These are phyloP conservation scores for Metarhizium rileyi DNA, from an alignment of 2,329 filamentous ascomycete species.

Conservation along the genomic window DNA sequence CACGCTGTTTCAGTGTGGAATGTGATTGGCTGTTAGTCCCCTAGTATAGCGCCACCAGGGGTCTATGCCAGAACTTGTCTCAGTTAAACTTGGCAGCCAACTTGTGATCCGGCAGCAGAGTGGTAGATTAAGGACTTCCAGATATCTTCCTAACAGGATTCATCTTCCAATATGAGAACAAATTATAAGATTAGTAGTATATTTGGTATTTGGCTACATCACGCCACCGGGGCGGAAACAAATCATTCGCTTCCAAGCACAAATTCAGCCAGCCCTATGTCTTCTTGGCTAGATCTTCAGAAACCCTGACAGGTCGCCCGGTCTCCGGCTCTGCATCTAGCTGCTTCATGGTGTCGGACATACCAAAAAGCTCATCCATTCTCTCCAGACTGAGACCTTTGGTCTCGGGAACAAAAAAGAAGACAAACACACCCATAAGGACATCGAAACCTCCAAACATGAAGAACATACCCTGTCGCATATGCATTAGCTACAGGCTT, in stretches of 20 bases:
- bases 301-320: constrained; percentile 16
- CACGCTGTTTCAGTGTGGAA: too few relatives aligned
- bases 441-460: constrained; percentile 59
- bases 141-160: too few relatives aligned
- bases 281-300: constrained; percentile 15
- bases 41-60: too few relatives aligned
- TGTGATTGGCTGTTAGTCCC: too few relatives aligned
- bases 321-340: constrained; percentile 21
- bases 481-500: background rate
- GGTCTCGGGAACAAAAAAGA: constrained; percentile 61
- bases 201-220: too few relatives aligned
- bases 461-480: constrained; percentile 50
- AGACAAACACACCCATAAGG: constrained; percentile 55
- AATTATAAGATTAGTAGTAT: too few relatives aligned
- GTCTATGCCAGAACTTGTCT: too few relatives aligned
- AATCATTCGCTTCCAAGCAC: background rate
- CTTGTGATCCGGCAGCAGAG: too few relatives aligned
- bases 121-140: too few relatives aligned
- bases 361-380: constrained; percentile 58
- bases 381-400: constrained; percentile 55
- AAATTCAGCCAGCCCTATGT: background rate
- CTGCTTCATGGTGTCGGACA: constrained; percentile 33
- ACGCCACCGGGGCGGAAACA: background rate
- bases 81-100: too few relatives aligned
- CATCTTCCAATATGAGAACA: background rate